Evolutionary conservation across 345 rosid species (phyloP).

Genomic region (Atalantia buxifolia): DNA sequence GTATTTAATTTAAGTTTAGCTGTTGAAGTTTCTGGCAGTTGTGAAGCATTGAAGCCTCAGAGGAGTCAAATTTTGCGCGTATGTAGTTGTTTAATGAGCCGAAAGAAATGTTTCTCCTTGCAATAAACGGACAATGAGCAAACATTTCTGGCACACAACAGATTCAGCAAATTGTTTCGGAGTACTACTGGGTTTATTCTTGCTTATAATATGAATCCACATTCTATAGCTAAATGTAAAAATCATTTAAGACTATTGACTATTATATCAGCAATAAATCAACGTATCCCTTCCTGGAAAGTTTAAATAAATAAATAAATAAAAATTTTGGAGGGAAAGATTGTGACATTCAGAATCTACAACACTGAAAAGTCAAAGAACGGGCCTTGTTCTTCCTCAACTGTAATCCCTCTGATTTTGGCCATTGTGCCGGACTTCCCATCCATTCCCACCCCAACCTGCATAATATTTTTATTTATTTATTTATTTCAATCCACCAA

Average conservation of each 20-base stretch:
- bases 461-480: not conserved
- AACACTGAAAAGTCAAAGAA: slow-evolving; percentile 52
- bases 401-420: slow-evolving; percentile 45
- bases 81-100: not conserved
- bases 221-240: too few relatives aligned
- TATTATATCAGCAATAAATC: not conserved
- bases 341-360: slow-evolving; percentile 35
- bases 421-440: slow-evolving; percentile 80
- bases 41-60: not conserved
- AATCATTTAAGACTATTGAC: too few relatives aligned
- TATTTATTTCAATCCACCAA: not conserved
- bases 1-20: not conserved
- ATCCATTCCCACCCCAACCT: slow-evolving; percentile 64
- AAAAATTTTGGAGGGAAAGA: not conserved
- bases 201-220: too few relatives aligned
- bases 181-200: not conserved
- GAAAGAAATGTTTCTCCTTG: not conserved
- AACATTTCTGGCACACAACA: not conserved
- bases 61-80: not conserved
- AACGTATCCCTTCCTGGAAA: not conserved
- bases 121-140: not conserved
- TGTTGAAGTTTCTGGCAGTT: not conserved
- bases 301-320: not conserved
- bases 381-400: slow-evolving; percentile 42
- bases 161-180: not conserved